phyloP scores from a whole-genome alignment of 2,329 filamentous ascomycete genomes.

The Chaetomiaceae sp. region DNA sequence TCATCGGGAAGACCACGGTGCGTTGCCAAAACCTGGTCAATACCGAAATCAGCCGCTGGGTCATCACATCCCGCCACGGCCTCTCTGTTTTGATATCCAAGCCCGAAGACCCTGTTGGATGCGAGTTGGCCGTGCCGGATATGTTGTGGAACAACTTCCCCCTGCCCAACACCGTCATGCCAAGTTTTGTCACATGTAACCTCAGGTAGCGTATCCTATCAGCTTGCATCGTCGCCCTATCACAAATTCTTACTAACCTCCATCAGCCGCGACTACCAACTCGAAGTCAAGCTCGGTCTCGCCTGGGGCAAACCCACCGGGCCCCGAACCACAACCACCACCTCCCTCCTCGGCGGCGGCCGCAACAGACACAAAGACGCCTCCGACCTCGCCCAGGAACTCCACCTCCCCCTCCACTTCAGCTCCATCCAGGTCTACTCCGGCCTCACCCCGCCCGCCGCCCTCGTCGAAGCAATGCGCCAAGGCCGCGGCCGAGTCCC shows the following conservation, averaged over 20 bases:
- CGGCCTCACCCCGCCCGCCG: conserved; percentile 75
- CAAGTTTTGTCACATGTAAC: conserved; percentile 86
- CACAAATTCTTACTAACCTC: background rate
- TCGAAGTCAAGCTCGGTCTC: conserved; percentile 77
- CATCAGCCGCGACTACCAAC: conserved; percentile 65
- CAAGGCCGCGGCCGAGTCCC: conserved; percentile 14
- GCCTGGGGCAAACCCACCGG: conserved; percentile 60
- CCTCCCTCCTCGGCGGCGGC: conserved; percentile 18
- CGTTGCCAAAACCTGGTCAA: conserved; percentile 70
- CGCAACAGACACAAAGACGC: conserved; percentile 35
- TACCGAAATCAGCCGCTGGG: conserved; percentile 68
- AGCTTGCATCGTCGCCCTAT: background rate
- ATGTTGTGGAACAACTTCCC: conserved; percentile 67
- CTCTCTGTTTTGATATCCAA: conserved; percentile 67
- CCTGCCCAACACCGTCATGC: conserved; percentile 81
- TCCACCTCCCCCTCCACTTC: conserved; percentile 75
- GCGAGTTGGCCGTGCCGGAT: conserved; percentile 66
- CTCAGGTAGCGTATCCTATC: conserved; percentile 45
- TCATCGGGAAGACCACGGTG: conserved; percentile 76
- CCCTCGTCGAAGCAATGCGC: conserved; percentile 62
- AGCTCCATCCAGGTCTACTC: conserved; percentile 74
- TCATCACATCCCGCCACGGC: conserved; percentile 67
- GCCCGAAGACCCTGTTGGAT: conserved; percentile 53
- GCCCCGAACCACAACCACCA: conserved; percentile 13
- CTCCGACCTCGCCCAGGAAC: conserved; percentile 56